Base-by-base conservation (phyloP, 441 rosid genomes). In the Corymbia calophylla region DNA sequence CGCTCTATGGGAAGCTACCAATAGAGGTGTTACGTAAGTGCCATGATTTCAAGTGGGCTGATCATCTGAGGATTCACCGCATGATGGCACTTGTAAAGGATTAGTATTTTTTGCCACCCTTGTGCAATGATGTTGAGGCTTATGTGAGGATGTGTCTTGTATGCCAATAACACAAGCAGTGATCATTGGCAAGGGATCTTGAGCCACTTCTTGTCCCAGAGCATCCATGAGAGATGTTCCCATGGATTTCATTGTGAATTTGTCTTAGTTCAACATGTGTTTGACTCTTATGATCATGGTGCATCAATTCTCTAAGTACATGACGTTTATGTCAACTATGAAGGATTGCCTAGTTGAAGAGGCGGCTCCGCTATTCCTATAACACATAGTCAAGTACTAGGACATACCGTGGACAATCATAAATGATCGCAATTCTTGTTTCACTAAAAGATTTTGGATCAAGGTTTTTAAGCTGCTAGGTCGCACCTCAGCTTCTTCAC, bases 141-240 rank as follows among this genome's bases (percentile, higher is more conserved):
- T 25, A 25, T 58, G 64, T 56, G 62, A 56, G 29, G 23, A 58
- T 1, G 3, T 58, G 64, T 58, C 64, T 25, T 58, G 29, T 58
- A 58, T 23, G 64, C 64, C n/a, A 58, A 58, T n/a, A 58, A 58
- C 13, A 10, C 6, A 0, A 58, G 64, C 3, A 58, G 10, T 5
- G n/a, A 58, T 25, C 1, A 3, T 14, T 58, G 25, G 25, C 7
- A 0, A 25, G 64, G 25, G 29, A 23, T 58, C 64, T 58, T 58
- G 11, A 58, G 25, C 27, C 15, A 58, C 64, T 14, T 58, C 25
- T 0, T 25, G 25, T 58, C n/a, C 3, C 0, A 1, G 0, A 35
- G 44, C 44, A 39, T 39, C 44, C 5, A 5, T 6, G 1, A 39
- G 44, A 58, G 64, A 58, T 58, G 64, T 25, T 1, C 2, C 25